These are phyloP conservation scores for Macrophomina tecta DNA, from an alignment of 2,329 filamentous ascomycete species.

Conservation along the genomic window DNA sequence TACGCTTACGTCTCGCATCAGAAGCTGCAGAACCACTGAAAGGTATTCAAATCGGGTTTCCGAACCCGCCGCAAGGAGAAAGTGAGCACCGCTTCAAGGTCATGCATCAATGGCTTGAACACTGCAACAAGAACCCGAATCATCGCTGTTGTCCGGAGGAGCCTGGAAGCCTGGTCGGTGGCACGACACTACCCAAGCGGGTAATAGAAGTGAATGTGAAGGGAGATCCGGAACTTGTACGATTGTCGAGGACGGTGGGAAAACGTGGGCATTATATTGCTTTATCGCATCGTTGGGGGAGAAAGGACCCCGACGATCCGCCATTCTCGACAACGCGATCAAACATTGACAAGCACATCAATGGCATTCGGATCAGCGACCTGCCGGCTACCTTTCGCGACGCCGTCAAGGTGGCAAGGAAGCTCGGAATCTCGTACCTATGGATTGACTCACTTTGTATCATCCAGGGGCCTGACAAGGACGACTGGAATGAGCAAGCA, in stretches of 20 bases:
- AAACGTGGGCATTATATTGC: no score
- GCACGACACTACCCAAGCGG: no score
- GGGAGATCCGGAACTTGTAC: no score
- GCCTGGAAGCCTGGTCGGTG: no score
- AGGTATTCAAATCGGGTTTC: slow-evolving; percentile 31
- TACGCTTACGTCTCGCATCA: no score
- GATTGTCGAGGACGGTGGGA: no score
- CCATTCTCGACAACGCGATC: not conserved
- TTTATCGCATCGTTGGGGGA: no score
- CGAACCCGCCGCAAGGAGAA: slow-evolving; percentile 23
- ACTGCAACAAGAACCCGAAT: not conserved
- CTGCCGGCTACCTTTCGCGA: slow-evolving; percentile 35
- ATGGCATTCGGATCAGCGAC: not conserved
- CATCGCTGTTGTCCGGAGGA: no score
- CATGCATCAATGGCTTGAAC: slow-evolving; percentile 29
- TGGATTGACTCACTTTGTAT: slow-evolving; percentile 36
- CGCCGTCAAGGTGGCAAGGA: slow-evolving; percentile 31
- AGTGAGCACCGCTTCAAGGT: slow-evolving; percentile 25
- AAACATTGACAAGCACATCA: not conserved
- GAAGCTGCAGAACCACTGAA: not conserved
- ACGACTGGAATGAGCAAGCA: slow-evolving; percentile 15
- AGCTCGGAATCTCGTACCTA: slow-evolving; percentile 31
- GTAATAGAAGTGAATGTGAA: no score
- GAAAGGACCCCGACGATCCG: not conserved
- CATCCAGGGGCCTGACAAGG: slow-evolving; percentile 28